A percentile compares a stretch with the other conserved stretches of the same genome.
Conservation (phyloP, 2,329 filamentous ascomycete species). For the Ophiocordyceps polyrhachis-furcata region DNA sequence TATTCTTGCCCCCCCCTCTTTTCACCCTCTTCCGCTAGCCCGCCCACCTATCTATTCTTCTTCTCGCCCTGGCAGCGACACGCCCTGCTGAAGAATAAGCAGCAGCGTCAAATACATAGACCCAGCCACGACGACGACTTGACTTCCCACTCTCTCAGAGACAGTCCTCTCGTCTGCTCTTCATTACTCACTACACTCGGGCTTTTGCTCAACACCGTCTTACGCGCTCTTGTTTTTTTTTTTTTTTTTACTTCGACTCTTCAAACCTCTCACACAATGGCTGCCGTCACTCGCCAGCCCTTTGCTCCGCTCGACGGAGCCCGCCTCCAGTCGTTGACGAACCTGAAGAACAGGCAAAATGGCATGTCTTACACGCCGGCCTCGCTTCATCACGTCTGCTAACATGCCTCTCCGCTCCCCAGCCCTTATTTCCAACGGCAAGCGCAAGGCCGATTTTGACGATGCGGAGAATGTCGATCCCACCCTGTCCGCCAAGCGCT, state of each 20-base stretch:
- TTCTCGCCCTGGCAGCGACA: no score
- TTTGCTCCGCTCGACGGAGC: constrained; percentile 55
- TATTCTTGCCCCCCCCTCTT: not conserved
- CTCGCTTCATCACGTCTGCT: not conserved
- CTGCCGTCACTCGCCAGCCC: constrained; percentile 44
- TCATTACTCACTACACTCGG: no score
- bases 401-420: constrained; percentile 10
- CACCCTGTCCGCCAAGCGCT: constrained; percentile 35
- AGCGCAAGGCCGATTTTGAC: constrained; percentile 40
- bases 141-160: not conserved
- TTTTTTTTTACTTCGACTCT: no score
- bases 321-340: constrained; percentile 53
- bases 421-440: constrained; percentile 16
- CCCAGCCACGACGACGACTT: not conserved
- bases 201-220: not conserved
- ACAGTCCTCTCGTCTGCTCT: not conserved
- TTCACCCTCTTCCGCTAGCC: not conserved
- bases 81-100: no score
- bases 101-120: not conserved
- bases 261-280: constrained; percentile 20
- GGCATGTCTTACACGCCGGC: constrained; percentile 24
- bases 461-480: constrained; percentile 47
- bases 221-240: not conserved
- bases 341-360: constrained; percentile 62
- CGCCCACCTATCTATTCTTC: not conserved